Evolutionary conservation across 192 early-diverging fungal genomes (phyloP).

Genomic region (Gonapodya prolifera): DNA sequence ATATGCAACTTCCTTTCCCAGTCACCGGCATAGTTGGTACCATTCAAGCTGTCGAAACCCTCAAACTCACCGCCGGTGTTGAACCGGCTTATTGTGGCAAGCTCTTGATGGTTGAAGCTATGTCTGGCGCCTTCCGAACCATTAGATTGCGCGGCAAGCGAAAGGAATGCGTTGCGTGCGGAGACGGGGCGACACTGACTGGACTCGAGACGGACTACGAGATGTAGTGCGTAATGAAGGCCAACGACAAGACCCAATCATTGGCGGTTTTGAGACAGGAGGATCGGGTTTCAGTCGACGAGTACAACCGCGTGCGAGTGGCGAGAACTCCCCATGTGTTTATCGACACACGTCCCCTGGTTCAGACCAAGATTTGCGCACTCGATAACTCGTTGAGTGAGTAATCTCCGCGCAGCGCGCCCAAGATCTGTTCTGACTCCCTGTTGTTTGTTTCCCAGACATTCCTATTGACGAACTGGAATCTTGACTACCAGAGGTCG

Average conservation of each 20-base stretch:
- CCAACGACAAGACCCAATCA: slow-evolving; percentile 53
- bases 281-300: slow-evolving; percentile 33
- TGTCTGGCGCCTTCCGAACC: slow-evolving; percentile 56
- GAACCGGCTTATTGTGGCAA: slow-evolving; percentile 28
- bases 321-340: slow-evolving; percentile 47
- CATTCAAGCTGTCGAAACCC: slow-evolving; percentile 80
- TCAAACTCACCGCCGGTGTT: slow-evolving; percentile 63
- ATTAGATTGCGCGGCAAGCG: slow-evolving; percentile 64
- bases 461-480: slow-evolving; percentile 42
- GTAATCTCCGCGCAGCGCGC: background rate
- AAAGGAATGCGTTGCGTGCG: slow-evolving; percentile 71
- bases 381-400: slow-evolving; percentile 39
- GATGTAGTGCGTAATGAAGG: slow-evolving; percentile 72
- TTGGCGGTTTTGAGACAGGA: slow-evolving; percentile 19
- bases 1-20: slow-evolving; percentile 12
- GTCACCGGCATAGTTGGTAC: slow-evolving; percentile 90
- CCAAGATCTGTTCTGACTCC: background rate
- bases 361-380: slow-evolving; percentile 72
- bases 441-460: slow-evolving; percentile 15
- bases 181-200: slow-evolving; percentile 64
- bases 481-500: slow-evolving; percentile 22
- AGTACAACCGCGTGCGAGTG: slow-evolving; percentile 31
- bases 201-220: slow-evolving; percentile 73
- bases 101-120: slow-evolving; percentile 71
- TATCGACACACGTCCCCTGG: slow-evolving; percentile 77